Percentiles rank a stretch among this genome's conserved stretches.
Evolutionary conservation across 1,139 yeast genomes (phyloP).

Genomic region (Nakaseomyces nivariensis): DNA sequence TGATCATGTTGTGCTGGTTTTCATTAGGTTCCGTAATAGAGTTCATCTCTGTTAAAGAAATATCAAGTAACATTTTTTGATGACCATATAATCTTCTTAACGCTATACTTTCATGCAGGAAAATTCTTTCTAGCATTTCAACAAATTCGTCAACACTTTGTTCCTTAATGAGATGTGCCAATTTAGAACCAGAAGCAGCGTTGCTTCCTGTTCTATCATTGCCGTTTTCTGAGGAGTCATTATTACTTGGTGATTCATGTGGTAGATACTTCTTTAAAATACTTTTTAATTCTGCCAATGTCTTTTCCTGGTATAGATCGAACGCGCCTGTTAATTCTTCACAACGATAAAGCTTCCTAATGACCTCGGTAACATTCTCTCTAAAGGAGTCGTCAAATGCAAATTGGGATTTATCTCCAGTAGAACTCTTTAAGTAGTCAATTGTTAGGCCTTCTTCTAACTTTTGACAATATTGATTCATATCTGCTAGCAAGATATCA

Average conservation of each 20-base stretch:
- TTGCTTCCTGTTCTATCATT: slow-evolving; percentile 2
- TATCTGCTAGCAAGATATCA: slow-evolving; percentile 47
- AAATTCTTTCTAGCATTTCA: slow-evolving; percentile 53
- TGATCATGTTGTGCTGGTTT: slow-evolving; percentile 33
- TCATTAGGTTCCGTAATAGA: slow-evolving; percentile 21
- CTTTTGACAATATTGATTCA: slow-evolving; percentile 45
- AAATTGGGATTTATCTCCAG: slow-evolving; percentile 17
- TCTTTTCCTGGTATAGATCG: slow-evolving; percentile 54
- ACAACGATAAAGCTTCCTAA: slow-evolving; percentile 51
- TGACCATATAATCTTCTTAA: slow-evolving; percentile 66
- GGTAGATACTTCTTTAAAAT: slow-evolving; percentile 64
- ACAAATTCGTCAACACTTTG: slow-evolving; percentile 70
- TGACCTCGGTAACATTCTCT: slow-evolving; percentile 35
- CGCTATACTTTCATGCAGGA: slow-evolving; percentile 58
- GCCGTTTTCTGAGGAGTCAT: slow-evolving; percentile 10
- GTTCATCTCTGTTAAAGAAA: slow-evolving; percentile 49
- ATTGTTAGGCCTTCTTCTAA: slow-evolving; percentile 44
- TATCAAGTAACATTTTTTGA: slow-evolving; percentile 66
- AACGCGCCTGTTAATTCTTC: slow-evolving; percentile 59
- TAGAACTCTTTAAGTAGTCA: slow-evolving; percentile 34
- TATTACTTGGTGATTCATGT: slow-evolving; percentile 21
- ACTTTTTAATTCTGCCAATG: slow-evolving; percentile 59
- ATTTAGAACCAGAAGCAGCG: slow-evolving; percentile 25
- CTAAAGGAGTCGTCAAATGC: slow-evolving; percentile 18
- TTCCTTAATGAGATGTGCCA: slow-evolving; percentile 50